phyloP scores from a whole-genome alignment of 2,329 filamentous ascomycete species.

The Sporothrix curviconia region DNA sequence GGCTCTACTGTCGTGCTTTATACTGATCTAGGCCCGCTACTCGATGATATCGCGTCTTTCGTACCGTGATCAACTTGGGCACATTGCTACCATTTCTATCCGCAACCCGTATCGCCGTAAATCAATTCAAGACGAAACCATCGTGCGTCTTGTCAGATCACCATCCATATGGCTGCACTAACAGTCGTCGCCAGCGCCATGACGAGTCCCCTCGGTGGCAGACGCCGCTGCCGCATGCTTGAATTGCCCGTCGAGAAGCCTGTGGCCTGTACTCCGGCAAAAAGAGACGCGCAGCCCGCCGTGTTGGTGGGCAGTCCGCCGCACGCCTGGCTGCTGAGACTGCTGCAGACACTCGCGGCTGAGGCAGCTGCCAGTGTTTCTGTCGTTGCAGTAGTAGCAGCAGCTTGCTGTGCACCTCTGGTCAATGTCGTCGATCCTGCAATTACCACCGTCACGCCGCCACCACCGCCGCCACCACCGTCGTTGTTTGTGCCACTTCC shows the following conservation, averaged over 20 bases:
- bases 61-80: no score
- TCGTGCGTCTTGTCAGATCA: background rate
- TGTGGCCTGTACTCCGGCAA: slow-evolving; percentile 1
- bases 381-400: no score
- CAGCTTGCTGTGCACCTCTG: no score
- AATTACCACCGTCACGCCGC: slow-evolving; percentile 1
- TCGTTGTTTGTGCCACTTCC: slow-evolving; percentile 22
- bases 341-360: slow-evolving; percentile 17
- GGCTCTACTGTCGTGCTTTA: background rate
- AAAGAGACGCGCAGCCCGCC: slow-evolving; percentile 11
- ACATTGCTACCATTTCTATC: no score
- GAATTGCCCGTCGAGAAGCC: slow-evolving; percentile 1
- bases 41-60: background rate
- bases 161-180: background rate
- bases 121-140: no score
- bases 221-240: background rate
- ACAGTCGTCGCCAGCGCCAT: background rate
- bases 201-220: background rate
- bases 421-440: slow-evolving; percentile 9
- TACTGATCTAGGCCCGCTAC: background rate
- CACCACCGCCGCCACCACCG: slow-evolving; percentile 19
- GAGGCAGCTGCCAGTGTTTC: slow-evolving; percentile 5
- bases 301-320: slow-evolving; percentile 16
- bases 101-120: no score
- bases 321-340: slow-evolving; percentile 22